phyloP scores from a whole-genome alignment of 495 filamentous ascomycete species.

The Talaromyces adpressus region DNA sequence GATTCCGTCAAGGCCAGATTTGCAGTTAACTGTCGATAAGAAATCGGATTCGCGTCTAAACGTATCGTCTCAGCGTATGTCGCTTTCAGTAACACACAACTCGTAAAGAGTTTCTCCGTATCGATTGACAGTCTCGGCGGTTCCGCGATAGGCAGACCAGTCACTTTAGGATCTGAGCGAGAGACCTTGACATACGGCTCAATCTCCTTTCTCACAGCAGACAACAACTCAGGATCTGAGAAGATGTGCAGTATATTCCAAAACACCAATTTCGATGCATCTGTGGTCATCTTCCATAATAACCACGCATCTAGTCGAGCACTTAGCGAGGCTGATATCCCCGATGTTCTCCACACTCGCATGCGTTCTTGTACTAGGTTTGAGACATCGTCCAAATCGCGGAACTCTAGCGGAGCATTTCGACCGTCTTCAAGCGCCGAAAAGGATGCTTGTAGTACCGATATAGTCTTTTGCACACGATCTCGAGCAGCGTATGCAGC shows the following conservation, averaged over 20 bases:
- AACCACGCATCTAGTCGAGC: conserved; percentile 33
- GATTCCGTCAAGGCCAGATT: conserved; percentile 40
- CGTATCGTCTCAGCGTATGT: conserved; percentile 50
- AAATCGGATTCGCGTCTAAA: conserved; percentile 41
- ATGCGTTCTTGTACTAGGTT: conserved; percentile 39
- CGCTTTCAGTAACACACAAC: conserved; percentile 45
- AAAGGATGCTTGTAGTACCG: conserved; percentile 43
- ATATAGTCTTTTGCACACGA: conserved; percentile 39
- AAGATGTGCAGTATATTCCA: conserved; percentile 52
- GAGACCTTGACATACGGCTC: conserved; percentile 34
- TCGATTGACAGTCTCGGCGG: conserved; percentile 43
- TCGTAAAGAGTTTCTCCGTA: conserved; percentile 31
- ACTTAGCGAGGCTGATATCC: conserved; percentile 23
- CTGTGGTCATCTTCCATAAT: conserved; percentile 47
- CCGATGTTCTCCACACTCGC: conserved; percentile 26
- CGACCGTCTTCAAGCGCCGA: conserved; percentile 35
- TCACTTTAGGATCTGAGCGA: conserved; percentile 37
- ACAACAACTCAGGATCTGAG: conserved; percentile 33
- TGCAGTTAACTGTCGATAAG: conserved; percentile 32
- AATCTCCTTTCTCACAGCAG: conserved; percentile 47
- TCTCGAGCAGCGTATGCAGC: conserved; percentile 45
- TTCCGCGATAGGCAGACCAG: conserved; percentile 45
- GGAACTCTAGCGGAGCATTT: conserved; percentile 39
- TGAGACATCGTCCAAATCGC: conserved; percentile 48
- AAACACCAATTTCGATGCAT: conserved; percentile 45